Conservation (phyloP, 495 filamentous ascomycete genomes). For the Lindgomyces ingoldianus region DNA sequence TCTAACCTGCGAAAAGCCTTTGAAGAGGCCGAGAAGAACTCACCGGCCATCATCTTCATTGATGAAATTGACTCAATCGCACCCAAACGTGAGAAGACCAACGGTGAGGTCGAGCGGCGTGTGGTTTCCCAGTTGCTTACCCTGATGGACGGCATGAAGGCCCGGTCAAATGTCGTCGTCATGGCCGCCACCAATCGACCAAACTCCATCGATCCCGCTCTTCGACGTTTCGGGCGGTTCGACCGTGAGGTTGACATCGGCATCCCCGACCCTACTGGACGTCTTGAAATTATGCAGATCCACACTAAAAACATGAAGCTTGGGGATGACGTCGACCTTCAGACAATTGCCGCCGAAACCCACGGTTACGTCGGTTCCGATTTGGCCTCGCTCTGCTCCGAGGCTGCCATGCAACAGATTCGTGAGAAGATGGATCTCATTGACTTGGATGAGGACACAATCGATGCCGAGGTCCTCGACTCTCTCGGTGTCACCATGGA, state of each 20-base stretch:
- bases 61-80: constrained; percentile 99
- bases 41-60: constrained; percentile 98
- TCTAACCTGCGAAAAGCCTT: constrained; percentile 97
- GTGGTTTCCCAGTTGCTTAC: constrained; percentile 97
- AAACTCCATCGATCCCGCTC: constrained; percentile 96
- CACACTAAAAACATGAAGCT: constrained; percentile 99
- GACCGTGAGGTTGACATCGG: constrained; percentile 98
- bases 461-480: constrained; percentile 97
- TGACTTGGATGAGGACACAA: constrained; percentile 97
- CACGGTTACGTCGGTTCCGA: constrained; percentile 99
- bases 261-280: constrained; percentile 95
- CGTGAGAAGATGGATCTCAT: constrained; percentile 99
- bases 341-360: constrained; percentile 95
- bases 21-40: constrained; percentile 99
- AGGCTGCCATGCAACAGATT: constrained; percentile 99
- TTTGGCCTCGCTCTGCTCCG: constrained; percentile 97
- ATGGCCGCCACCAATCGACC: constrained; percentile 98
- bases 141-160: constrained; percentile 99
- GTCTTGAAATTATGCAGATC: constrained; percentile 97
- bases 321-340: constrained; percentile 92
- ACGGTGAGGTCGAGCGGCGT: constrained; percentile 97
- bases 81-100: constrained; percentile 99
- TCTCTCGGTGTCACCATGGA: constrained; percentile 99
- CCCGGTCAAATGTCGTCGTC: constrained; percentile 94
- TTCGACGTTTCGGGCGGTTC: constrained; percentile 96